A percentile compares a stretch with the other conserved stretches of the same genome.
These are phyloP conservation scores for Tuber indicum DNA, from an alignment of 495 filamentous ascomycete genomes.

Conservation along the genomic window DNA sequence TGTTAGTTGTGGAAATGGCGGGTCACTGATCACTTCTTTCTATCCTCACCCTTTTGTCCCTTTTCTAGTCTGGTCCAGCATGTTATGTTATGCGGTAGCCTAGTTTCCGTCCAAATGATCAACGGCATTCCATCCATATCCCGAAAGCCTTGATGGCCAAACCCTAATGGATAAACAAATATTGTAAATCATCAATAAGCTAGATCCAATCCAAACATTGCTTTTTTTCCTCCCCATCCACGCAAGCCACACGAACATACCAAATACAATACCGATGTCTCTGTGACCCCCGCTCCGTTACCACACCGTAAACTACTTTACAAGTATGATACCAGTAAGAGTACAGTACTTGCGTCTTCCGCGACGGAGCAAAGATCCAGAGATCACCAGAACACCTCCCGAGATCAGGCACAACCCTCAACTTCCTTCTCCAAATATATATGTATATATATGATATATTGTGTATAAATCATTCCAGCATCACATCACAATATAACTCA, in stretches of 20 bases:
- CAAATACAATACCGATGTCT: not conserved
- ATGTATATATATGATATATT: too few relatives aligned
- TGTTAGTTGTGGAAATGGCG: not conserved
- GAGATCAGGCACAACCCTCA: not conserved
- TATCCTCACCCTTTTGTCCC: not conserved
- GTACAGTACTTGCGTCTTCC: not conserved
- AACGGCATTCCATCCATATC: not conserved
- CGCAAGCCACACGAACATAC: not conserved
- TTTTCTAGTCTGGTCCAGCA: not conserved
- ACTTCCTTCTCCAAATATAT: not conserved
- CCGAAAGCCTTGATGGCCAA: not conserved
- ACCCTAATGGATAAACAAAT: not conserved
- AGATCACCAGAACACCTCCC: not conserved
- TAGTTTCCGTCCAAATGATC: not conserved
- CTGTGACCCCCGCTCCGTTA: not conserved
- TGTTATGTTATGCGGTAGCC: not conserved
- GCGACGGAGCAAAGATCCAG: not conserved
- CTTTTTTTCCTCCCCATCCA: not conserved
- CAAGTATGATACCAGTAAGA: not conserved
- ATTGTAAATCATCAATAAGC: not conserved
- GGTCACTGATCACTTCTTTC: not conserved
- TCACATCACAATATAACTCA: not conserved
- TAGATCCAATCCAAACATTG: not conserved
- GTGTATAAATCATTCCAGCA: not conserved
- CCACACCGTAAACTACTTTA: not conserved